Conservation (phyloP, 208 protist genomes). For the Leishmania major region DNA sequence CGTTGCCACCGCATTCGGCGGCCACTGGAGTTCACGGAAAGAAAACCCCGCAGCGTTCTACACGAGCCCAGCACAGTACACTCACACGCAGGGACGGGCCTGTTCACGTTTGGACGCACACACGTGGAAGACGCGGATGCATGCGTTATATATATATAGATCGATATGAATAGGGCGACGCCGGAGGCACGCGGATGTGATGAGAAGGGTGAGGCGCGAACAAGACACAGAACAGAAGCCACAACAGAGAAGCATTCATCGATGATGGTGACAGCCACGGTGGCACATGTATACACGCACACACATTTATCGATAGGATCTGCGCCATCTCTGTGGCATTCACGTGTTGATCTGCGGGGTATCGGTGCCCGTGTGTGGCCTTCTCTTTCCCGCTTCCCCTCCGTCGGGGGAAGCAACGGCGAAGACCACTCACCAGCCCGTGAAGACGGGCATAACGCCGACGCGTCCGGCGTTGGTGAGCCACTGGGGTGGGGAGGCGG, state of each 20-base stretch:
- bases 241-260: background rate
- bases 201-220: background rate
- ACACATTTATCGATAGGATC: background rate
- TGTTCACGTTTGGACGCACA: background rate
- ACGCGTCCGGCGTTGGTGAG: background rate
- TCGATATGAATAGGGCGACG: background rate
- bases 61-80: background rate
- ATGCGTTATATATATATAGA: background rate
- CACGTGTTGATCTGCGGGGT: background rate
- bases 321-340: background rate
- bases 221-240: background rate
- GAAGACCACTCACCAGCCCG: background rate
- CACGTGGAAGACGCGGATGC: background rate
- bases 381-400: background rate
- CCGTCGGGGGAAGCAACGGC: background rate
- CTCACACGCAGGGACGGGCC: background rate
- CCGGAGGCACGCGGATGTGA: background rate
- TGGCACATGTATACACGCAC: background rate
- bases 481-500: background rate
- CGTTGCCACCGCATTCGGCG: background rate
- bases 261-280: background rate
- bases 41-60: background rate
- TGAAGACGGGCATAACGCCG: background rate
- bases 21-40: background rate
- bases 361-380: background rate